Base-by-base conservation (phyloP, 352 stramenopile species). In the Phytophthora foliorum region DNA sequence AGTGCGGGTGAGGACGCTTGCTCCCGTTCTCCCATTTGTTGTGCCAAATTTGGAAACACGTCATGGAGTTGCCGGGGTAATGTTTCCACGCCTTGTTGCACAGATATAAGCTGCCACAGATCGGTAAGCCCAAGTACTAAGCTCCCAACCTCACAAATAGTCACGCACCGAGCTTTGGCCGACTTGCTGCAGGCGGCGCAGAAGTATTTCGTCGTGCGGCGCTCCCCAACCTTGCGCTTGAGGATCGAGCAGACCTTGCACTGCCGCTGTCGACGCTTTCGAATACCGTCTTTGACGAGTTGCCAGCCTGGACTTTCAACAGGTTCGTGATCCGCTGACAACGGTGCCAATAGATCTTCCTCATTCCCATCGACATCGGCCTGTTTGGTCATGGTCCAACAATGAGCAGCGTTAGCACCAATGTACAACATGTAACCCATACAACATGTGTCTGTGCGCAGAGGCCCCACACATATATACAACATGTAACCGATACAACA, bases 21-120 rank as follows among this genome's bases (percentile, higher is more conserved):
- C 13, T 22, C 31, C 41, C 39, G 13, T 52, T 61, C 6, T 52
- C 38, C 54, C 54, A 61, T 13, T 42, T 24, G 19, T 61, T 13
- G 17, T 61, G 41, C 41, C 41, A 61, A 7, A 61, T 61, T 9
- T 61, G 54, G 39, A 31, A 52, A 16, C 54, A 61, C 8, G 25
- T 62, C 55, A 54, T 53, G 9, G 41, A 22, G 29, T 62, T 62
- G 3, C 41, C 41, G 13, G 41, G 25, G 21, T 62, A 62, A 13
- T 62, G 55, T 6, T 19, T 11, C 41, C 55, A 52, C 3, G 24
- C 19, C 19, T 42, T 45, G 19, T 62, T 62, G 16, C 55, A 62
- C 27, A 54, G 25, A 34, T 52, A 45, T 19, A 32, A 42, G 16
- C 38, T 62, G 3, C 5, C 21, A 38, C 24, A 59, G 4, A 42